phyloP scores from a whole-genome alignment of 2,329 filamentous ascomycete genomes.

The Fusarium tupiense region DNA sequence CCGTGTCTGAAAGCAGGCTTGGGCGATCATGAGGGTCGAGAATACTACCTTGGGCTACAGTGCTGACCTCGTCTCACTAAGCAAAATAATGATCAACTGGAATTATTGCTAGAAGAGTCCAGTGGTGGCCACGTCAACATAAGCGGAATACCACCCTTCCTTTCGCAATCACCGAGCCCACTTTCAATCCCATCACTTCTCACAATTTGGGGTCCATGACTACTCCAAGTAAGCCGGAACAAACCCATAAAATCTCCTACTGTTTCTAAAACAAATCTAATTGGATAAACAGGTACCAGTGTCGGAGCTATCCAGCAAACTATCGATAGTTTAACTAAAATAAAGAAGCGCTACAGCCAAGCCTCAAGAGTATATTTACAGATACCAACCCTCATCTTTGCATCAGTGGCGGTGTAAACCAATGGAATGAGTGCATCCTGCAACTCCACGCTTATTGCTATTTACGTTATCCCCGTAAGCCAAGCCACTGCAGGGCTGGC shows the following conservation, averaged over 20 bases:
- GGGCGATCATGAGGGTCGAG: background rate
- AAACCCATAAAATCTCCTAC: background rate
- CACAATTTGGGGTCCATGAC: background rate
- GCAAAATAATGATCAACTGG: background rate
- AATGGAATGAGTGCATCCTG: background rate
- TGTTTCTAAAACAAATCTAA: background rate
- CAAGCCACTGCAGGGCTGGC: background rate
- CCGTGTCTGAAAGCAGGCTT: background rate
- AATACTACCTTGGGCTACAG: background rate
- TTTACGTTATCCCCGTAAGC: constrained; percentile 4
- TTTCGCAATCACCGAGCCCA: background rate
- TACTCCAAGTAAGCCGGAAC: background rate
- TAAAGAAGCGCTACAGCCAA: background rate
- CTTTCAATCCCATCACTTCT: background rate
- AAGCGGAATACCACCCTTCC: constrained; percentile 1
- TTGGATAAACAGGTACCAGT: background rate
- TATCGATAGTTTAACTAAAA: constrained; percentile 5
- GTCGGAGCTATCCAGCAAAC: background rate
- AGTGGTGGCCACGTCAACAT: background rate
- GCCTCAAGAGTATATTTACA: background rate
- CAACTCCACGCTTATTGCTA: background rate
- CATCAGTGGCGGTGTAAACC: constrained; percentile 5
- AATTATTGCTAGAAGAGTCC: background rate
- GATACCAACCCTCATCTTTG: background rate
- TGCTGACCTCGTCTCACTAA: constrained; percentile 14